Evolutionary conservation across 768 basidiomycete species (phyloP), one percentile per base, ranked within the genome.

Genomic region (Tulasnella sp.): DNA sequence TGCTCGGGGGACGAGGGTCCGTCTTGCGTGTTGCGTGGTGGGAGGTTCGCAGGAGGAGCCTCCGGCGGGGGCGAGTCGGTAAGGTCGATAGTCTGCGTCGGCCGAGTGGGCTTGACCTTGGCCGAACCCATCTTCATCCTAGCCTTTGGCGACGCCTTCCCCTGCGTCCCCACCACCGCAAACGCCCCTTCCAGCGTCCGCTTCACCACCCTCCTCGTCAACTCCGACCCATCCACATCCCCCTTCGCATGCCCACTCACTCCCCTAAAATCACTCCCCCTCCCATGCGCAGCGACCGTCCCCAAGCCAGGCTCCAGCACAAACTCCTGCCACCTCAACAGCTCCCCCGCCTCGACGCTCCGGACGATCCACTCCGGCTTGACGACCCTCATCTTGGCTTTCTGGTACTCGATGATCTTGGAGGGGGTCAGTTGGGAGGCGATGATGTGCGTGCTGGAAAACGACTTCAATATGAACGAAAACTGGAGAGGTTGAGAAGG

Each of bases 391-490:
- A 94, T 86, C 31, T 57, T 57, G 42, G 23, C 55, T 39, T 83
- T 69, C 67, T 83, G 78, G 69, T 92, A 97, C 64, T 94, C 91
- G 19, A 78, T 79, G 41, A 90, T 77, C 70, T 98, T 99, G 39
- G 82, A 81, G 0, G 89, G 84, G 0, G 94, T 97, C 41, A 99
- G 76, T 31, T 87, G 85, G 62, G 84, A 85, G 3, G 96, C 94
- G 49, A 99, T 74, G 63, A 99, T 83, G 67, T 96, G 92, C 0
- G 92, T 94, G 29, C 87, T 89, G 64, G 7, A 27, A 49, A 17
- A 34, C 45, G 12, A 62, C 27, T 21, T 12, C 34, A 32, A 14
- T 29, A 37, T 37, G 56, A 15, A 37, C 23, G 6, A 54, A 17
- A 21, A 27, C 0, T 19, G 7, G 17, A 32, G 43, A 41, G 37